phyloP scores from a whole-genome alignment of 192 early-diverging fungal genomes.

The Backusella liffmaniae region DNA sequence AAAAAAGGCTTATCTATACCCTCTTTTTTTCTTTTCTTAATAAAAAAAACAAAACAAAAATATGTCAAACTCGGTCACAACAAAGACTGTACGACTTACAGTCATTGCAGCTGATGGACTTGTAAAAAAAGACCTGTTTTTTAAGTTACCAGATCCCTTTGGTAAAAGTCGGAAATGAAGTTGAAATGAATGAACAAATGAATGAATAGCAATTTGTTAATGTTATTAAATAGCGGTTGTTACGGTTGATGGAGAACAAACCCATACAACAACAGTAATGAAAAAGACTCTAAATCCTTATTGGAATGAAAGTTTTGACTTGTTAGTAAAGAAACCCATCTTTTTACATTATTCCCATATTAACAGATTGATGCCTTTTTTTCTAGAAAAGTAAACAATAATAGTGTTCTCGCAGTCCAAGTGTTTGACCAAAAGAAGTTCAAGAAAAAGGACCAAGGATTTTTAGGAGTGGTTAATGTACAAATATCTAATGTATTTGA shows the following conservation, averaged over 20 bases:
- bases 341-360: not conserved
- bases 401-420: slow-evolving; percentile 84
- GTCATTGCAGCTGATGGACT: slow-evolving; percentile 92
- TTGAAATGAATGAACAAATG: not conserved
- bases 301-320: slow-evolving; percentile 82
- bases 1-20: not conserved
- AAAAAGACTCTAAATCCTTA: slow-evolving; percentile 93
- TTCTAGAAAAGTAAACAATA: slow-evolving; percentile 68
- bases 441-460: slow-evolving; percentile 87
- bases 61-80: slow-evolving; percentile 52
- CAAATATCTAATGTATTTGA: slow-evolving; percentile 81
- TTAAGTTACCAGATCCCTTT: slow-evolving; percentile 86
- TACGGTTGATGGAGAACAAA: slow-evolving; percentile 95
- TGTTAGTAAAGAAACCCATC: slow-evolving; percentile 54
- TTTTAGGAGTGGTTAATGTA: slow-evolving; percentile 88
- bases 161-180: slow-evolving; percentile 8
- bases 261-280: slow-evolving; percentile 84
- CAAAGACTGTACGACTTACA: slow-evolving; percentile 80
- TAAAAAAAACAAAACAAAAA: not conserved
- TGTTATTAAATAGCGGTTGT: slow-evolving; percentile 91
- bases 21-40: not conserved
- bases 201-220: slow-evolving; percentile 60
- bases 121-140: slow-evolving; percentile 87
- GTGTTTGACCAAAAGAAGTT: slow-evolving; percentile 98
- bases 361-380: not conserved